phyloP scores from a whole-genome alignment of 176 grass and related monocot species.

The Paspalum vaginatum region DNA sequence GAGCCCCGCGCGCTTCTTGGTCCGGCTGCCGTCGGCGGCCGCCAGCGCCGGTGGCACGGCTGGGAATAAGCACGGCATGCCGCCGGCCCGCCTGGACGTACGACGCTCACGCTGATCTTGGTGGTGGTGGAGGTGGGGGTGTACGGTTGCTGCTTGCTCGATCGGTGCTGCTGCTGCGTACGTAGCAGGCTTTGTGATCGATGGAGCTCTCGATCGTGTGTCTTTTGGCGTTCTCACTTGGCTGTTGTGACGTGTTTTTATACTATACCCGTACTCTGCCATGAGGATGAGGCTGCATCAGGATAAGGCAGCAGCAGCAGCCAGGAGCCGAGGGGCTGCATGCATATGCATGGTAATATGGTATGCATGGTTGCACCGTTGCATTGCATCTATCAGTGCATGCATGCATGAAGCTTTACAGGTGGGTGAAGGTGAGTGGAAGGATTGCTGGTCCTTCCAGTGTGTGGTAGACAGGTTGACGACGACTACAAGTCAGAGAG shows the following conservation, averaged over 20 bases:
- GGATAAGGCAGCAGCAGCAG: background rate
- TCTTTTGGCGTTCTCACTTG: conserved; percentile 3
- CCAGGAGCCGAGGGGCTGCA: too few relatives aligned
- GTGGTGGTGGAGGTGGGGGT: too few relatives aligned
- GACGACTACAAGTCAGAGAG: conserved; percentile 1
- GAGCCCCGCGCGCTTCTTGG: conserved; percentile 45
- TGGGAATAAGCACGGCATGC: conserved; percentile 36
- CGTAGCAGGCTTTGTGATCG: background rate
- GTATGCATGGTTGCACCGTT: too few relatives aligned
- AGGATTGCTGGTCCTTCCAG: background rate
- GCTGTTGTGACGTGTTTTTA: background rate
- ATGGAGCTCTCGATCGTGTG: background rate
- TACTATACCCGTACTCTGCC: too few relatives aligned
- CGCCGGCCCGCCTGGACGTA: too few relatives aligned
- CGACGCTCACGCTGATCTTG: too few relatives aligned
- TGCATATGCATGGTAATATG: background rate
- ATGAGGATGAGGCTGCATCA: too few relatives aligned
- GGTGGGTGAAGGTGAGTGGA: conserved; percentile 13
- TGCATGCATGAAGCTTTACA: conserved; percentile 34
- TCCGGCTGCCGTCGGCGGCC: background rate
- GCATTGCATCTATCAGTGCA: too few relatives aligned
- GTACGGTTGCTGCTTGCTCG: too few relatives aligned
- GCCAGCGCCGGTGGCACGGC: conserved; percentile 33
- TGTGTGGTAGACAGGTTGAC: background rate
- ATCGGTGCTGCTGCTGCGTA: too few relatives aligned